Evolutionary conservation across 2,329 filamentous ascomycete genomes (phyloP), one percentile per base, ranked within the genome.

Genomic region (Cercospora zeae-maydis): DNA sequence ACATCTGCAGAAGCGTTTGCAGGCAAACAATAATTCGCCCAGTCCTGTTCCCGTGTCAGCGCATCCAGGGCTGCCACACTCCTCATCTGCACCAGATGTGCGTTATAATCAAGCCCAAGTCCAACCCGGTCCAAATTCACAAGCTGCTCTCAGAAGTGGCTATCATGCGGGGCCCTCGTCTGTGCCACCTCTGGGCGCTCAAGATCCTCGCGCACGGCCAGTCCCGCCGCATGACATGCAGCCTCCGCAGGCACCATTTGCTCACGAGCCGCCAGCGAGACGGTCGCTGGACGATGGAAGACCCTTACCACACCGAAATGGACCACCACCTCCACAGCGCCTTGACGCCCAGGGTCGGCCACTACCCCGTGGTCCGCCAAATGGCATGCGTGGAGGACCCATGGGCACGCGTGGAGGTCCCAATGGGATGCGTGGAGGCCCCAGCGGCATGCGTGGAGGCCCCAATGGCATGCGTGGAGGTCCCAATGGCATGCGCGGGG

Each of bases 251-350:
- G 67, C 70, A 11, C 69, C 69, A 1, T 71, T 66, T 34, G 68
- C 66, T 2, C 61, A 67, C 8, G 68, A 71, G 24, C 63, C 63
- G 6, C 63, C 47, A 9, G 64, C 63, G 14, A 59, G 71, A 33
- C 60, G 69, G 31, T 73, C 72, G 4, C 62, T 73, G 54, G 72
- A 74, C 33, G 71, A 73, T 63, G 65, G 64, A 4, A 65, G 67
- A 45, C 63, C 69, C 30, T 64, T 71, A 59, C 71, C 71, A 30
- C 62, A 70, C 36, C 66, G 69, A 4, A 69, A 66, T 45, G 68
- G 66, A 31, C 70, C 70, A 21, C 70, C 67, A 45, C 69, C 67
- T 14, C 45, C 55, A 16, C 67, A 67, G 42, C 67, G 66, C 4
- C 63, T 61, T 47, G 57, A 63, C 42, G 56, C 58, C 16, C 47